Evolutionary conservation across 2,329 filamentous ascomycete genomes (phyloP).

Genomic region (Trichocomaceae sp.): DNA sequence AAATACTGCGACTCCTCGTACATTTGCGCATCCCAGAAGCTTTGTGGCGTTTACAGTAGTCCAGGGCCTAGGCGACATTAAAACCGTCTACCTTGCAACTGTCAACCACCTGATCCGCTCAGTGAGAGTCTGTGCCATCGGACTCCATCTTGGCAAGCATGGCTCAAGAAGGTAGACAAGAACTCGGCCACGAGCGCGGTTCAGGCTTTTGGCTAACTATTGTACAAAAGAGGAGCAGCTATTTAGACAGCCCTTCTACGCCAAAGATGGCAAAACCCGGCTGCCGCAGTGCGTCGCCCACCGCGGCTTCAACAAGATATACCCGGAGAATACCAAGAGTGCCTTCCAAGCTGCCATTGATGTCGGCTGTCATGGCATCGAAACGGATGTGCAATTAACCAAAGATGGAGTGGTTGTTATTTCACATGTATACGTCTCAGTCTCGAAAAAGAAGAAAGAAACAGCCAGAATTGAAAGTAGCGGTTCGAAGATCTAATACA

Average conservation of each 20-base stretch:
- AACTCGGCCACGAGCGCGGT: neutral
- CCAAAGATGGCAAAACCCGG: constrained; percentile 10
- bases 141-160: neutral
- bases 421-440: constrained; percentile 55
- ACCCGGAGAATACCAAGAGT: constrained; percentile 79
- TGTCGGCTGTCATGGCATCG: constrained; percentile 71
- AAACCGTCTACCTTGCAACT: neutral
- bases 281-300: constrained; percentile 38
- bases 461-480: too few species aligned
- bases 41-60: too few species aligned
- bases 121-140: neutral
- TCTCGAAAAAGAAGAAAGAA: too few species aligned
- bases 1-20: too few species aligned
- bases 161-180: neutral
- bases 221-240: neutral
- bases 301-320: constrained; percentile 56
- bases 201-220: neutral
- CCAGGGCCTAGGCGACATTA: neutral
- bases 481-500: neutral
- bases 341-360: constrained; percentile 69
- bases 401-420: constrained; percentile 78
- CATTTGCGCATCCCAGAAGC: too few species aligned
- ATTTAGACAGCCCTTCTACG: constrained; percentile 6
- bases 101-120: neutral
- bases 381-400: constrained; percentile 81